Percentiles rank a stretch among this genome's conserved stretches.
phyloP scores from a whole-genome alignment of 2,329 filamentous ascomycete species.

The Alternaria consortialis region DNA sequence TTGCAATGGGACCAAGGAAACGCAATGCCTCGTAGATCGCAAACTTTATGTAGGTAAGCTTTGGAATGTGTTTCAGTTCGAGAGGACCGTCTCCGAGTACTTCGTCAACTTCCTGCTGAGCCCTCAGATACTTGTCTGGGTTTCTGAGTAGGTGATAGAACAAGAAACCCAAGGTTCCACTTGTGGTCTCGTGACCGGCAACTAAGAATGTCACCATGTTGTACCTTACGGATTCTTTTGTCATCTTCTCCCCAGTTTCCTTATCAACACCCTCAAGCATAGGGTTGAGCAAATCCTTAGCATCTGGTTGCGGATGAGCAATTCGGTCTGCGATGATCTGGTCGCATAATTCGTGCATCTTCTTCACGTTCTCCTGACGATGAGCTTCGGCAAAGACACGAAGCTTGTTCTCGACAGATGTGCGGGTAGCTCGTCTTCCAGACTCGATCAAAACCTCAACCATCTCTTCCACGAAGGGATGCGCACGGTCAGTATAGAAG shows the following conservation, averaged over 20 bases:
- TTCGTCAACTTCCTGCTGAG: conserved; percentile 16
- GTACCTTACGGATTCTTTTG: conserved; percentile 12
- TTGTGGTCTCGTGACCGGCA: conserved; percentile 17
- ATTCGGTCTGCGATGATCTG: conserved; percentile 13
- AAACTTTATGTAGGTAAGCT: conserved; percentile 12
- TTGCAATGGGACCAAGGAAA: conserved; percentile 12
- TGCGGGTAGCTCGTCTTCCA: conserved; percentile 8
- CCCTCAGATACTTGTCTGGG: conserved; percentile 11
- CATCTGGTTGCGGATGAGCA: conserved; percentile 12
- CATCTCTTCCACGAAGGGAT: conserved; percentile 16
- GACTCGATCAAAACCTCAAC: conserved; percentile 15
- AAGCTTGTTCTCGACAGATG: conserved; percentile 12
- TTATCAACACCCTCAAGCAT: conserved; percentile 15
- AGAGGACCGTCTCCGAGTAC: conserved; percentile 11
- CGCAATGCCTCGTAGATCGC: conserved; percentile 14
- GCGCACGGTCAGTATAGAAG: conserved; percentile 11
- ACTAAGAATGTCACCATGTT: conserved; percentile 18
- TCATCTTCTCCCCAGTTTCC: conserved; percentile 17
- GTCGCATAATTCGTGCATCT: conserved; percentile 18
- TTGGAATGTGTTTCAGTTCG: conserved; percentile 2
- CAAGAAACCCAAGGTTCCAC: conserved; percentile 10
- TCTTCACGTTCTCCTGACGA: conserved; percentile 15
- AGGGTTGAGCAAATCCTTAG: conserved; percentile 12
- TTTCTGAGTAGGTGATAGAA: conserved; percentile 15
- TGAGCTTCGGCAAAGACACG: conserved; percentile 13